Percentiles rank a stretch among this genome's conserved stretches.
Conservation (phyloP, 2,329 filamentous ascomycete genomes). For the Trichophyton rubrum region DNA sequence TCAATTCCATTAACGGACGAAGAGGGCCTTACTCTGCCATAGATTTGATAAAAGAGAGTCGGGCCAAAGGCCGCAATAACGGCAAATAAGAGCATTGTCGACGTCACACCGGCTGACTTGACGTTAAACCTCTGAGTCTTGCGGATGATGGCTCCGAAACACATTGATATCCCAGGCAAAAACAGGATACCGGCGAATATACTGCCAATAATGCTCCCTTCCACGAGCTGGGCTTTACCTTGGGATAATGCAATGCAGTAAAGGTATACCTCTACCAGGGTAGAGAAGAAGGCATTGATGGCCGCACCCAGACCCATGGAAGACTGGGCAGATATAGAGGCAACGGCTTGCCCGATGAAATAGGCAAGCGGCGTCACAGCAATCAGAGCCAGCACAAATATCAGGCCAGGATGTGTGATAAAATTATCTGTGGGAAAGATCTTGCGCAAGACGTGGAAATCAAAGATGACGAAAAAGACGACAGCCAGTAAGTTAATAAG, state of each 20-base stretch:
- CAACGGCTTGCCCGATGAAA: slow-evolving; percentile 96
- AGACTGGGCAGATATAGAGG: slow-evolving; percentile 94
- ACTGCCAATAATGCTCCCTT: slow-evolving; percentile 93
- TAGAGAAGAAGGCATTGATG: slow-evolving; percentile 97
- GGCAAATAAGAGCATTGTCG: slow-evolving; percentile 93
- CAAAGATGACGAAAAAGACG: slow-evolving; percentile 87
- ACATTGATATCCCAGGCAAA: slow-evolving; percentile 92
- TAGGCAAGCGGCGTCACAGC: slow-evolving; percentile 96
- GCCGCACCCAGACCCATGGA: slow-evolving; percentile 96
- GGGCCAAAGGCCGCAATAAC: slow-evolving; percentile 91
- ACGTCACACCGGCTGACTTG: slow-evolving; percentile 88
- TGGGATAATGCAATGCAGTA: slow-evolving; percentile 90
- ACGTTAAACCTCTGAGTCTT: slow-evolving; percentile 99
- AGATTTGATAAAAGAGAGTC: slow-evolving; percentile 96
- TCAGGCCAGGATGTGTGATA: slow-evolving; percentile 69
- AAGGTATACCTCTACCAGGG: slow-evolving; percentile 90
- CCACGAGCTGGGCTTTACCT: slow-evolving; percentile 83
- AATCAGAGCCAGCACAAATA: slow-evolving; percentile 71
- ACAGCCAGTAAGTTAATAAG: slow-evolving; percentile 92
- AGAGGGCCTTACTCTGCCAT: slow-evolving; percentile 58
- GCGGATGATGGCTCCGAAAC: slow-evolving; percentile 91
- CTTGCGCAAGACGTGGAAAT: slow-evolving; percentile 68
- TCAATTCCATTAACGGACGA: background rate
- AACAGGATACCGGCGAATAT: slow-evolving; percentile 96
- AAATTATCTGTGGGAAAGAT: slow-evolving; percentile 56